phyloP scores from a whole-genome alignment of 2,329 filamentous ascomycete genomes.

The Gnomoniopsis smithogilvyi region DNA sequence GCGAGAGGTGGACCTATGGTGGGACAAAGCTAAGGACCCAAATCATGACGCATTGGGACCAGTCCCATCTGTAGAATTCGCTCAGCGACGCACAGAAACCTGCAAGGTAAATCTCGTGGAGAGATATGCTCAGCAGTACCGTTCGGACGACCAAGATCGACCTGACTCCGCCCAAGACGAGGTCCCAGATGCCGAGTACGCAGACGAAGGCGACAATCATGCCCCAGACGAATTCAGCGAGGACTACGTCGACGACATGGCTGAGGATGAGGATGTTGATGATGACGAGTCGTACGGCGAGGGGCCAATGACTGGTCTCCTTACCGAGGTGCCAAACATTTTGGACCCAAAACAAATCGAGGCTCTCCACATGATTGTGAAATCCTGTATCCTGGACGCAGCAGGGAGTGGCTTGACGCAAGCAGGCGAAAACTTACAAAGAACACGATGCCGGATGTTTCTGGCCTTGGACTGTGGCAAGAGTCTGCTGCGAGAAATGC shows the following conservation, averaged over 20 bases:
- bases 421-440: conserved; percentile 79
- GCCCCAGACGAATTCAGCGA: conserved; percentile 28
- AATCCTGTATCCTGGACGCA: conserved; percentile 88
- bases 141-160: conserved; percentile 37
- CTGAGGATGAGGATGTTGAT: conserved; percentile 65
- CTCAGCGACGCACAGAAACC: conserved; percentile 53
- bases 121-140: conserved; percentile 47
- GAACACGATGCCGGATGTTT: conserved; percentile 84
- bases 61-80: conserved; percentile 60
- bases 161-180: conserved; percentile 31
- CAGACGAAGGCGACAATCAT: conserved; percentile 31
- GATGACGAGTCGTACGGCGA: conserved; percentile 79
- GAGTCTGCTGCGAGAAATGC: conserved; percentile 81
- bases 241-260: conserved; percentile 43
- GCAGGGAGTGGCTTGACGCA: conserved; percentile 65
- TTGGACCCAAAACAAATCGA: conserved; percentile 94
- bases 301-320: conserved; percentile 74
- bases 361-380: conserved; percentile 94
- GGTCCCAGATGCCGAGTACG: conserved; percentile 36
- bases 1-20: conserved; percentile 63
- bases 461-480: conserved; percentile 87
- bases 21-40: conserved; percentile 57
- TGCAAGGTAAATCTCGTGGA: conserved; percentile 59
- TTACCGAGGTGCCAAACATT: conserved; percentile 93
- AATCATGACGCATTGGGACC: conserved; percentile 58